phyloP scores from a whole-genome alignment of 176 grass and related monocot genomes.

The Coix lacrymajobi region DNA sequence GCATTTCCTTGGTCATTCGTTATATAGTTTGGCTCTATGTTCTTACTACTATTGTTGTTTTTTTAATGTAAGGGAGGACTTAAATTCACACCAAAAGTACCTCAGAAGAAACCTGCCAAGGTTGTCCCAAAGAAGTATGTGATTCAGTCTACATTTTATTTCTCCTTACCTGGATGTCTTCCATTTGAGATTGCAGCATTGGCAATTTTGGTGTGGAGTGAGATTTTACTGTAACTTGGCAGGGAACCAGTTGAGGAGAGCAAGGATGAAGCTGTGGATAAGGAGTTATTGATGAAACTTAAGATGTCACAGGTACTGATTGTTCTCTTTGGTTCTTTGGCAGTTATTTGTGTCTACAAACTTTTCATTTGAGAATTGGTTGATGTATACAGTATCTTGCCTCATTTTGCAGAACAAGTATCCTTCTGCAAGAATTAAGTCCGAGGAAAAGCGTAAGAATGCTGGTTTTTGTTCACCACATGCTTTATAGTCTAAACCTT shows the following conservation, averaged over 20 bases:
- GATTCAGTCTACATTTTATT: neutral
- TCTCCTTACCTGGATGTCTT: neutral
- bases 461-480: neutral
- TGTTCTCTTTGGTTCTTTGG: neutral
- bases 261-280: constrained; percentile 45
- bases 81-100: constrained; percentile 44
- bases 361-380: constrained; percentile 5
- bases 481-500: constrained; percentile 10
- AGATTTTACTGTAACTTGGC: constrained; percentile 9
- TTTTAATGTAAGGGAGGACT: constrained; percentile 25
- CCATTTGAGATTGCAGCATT: neutral
- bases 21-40: neutral
- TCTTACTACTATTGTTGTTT: neutral
- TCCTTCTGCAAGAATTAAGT: constrained; percentile 33
- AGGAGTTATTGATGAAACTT: constrained; percentile 50
- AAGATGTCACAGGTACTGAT: constrained; percentile 35
- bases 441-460: constrained; percentile 47
- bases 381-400: constrained; percentile 3
- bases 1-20: neutral
- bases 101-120: constrained; percentile 37
- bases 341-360: neutral
- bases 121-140: constrained; percentile 35
- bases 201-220: neutral
- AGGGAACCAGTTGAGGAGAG: constrained; percentile 46
- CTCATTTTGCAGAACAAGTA: constrained; percentile 28